Percentiles rank a stretch among this genome's conserved stretches.
phyloP scores from a whole-genome alignment of 306 rosid species.

The Clitoria ternatea region DNA sequence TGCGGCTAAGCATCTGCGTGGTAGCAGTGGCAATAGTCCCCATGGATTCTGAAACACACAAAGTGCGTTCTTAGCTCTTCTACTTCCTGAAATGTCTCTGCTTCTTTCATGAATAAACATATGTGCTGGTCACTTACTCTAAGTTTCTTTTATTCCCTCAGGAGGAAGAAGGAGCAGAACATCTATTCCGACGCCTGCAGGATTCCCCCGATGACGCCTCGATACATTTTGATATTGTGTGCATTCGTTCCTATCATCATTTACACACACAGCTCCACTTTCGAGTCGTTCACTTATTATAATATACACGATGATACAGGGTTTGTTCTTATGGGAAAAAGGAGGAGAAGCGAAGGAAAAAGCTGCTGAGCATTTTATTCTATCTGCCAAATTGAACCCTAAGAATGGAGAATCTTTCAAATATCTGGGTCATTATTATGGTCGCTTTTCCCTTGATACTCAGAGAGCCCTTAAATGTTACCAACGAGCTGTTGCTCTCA shows the following conservation, averaged over 20 bases:
- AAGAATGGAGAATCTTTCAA: conserved; percentile 64
- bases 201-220: conserved; percentile 32
- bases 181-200: conserved; percentile 33
- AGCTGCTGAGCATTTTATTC: conserved; percentile 65
- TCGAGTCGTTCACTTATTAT: not conserved
- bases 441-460: conserved; percentile 33
- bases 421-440: conserved; percentile 65
- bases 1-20: not conserved
- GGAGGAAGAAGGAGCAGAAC: conserved; percentile 25
- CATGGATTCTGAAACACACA: not conserved
- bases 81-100: not conserved
- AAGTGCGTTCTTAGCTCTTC: not conserved
- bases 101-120: not conserved
- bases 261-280: not conserved
- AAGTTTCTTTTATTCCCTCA: not conserved
- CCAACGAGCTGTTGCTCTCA: conserved; percentile 69
- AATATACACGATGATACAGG: conserved; percentile 34
- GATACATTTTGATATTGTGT: conserved; percentile 26
- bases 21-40: not conserved
- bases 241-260: not conserved
- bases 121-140: not conserved
- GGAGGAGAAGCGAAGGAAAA: conserved; percentile 37
- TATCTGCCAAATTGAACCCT: conserved; percentile 72
- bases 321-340: conserved; percentile 60
- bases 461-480: conserved; percentile 79